Base-by-base conservation (phyloP, 176 grass and related monocot species). In the Calamus simplicifolius region DNA sequence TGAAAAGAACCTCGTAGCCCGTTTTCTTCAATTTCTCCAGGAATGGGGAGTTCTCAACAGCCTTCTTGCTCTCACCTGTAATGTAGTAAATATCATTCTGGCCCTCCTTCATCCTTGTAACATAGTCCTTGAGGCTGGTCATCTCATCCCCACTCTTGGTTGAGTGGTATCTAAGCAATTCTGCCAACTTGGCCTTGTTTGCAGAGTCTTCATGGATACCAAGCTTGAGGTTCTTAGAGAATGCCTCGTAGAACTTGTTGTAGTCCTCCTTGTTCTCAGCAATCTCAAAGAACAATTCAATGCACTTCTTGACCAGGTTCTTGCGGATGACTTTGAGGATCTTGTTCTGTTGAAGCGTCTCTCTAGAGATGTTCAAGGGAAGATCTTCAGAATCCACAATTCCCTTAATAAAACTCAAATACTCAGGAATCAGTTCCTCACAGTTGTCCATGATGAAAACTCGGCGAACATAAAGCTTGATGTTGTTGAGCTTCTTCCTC, bases 381-480 rank as follows among this genome's bases (percentile, higher is more conserved):
- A 59, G 57, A 27, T 59, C 57, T 16, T 59, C 57, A 30, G 57
- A 59, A 5, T 59, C 57, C 1, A 59, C 57, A 59, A 59, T 59
- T 4, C 57, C 57, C 3, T 59, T 59, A 4, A 59, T 5, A 59
- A 59, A 59, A 16, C 57, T 59, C 13, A 59, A 28, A 16, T 59
- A 59, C n/a, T 59, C 57, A 0, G 57, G 57, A 59, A 59, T 59
- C 8, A 59, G 10, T 27, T 59, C 57, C 29, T 59, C 57, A 18
- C 57, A 59, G 57, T 59, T 59, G 27, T 59, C 57, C 57, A 59
- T 59, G 57, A 59, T 59, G 26, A 59, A 59, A 15, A 59, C 57
- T n/a, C 57, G 57, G 5, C 57, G 57, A 29, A 59, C 57, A 59
- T 59, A 59, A 4, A 59, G 57, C 57, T 59, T 59, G 7, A 59